Conservation (phyloP, 2,329 filamentous ascomycete genomes). For the Cordyceps tenuipes region DNA sequence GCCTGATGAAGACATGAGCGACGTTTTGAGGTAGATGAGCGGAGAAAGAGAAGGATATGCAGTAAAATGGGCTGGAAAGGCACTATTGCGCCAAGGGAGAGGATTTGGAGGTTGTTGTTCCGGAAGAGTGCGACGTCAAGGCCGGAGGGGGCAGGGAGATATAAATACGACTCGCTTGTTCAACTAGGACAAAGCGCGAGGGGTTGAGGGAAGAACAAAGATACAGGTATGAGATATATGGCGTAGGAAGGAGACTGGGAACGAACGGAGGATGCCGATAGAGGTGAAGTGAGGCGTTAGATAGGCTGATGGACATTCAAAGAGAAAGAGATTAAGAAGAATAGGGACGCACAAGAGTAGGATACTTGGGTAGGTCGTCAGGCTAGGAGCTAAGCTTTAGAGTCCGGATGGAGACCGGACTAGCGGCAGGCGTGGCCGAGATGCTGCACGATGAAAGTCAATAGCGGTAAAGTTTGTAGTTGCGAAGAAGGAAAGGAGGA, state of each 20-base stretch:
- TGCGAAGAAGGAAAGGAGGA: neutral
- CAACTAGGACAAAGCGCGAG: neutral
- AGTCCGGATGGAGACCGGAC: neutral
- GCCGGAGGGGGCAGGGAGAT: neutral
- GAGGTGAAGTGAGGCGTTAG: neutral
- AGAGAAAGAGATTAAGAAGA: neutral
- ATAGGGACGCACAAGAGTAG: neutral
- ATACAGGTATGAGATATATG: neutral
- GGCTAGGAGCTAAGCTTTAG: neutral
- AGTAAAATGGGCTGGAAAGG: neutral
- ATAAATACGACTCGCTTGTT: neutral
- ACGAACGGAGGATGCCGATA: neutral
- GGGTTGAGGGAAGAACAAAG: neutral
- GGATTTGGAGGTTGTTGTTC: neutral
- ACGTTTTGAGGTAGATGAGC: neutral
- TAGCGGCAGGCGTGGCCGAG: constrained; percentile 4
- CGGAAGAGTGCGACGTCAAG: neutral
- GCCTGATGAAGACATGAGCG: constrained; percentile 7
- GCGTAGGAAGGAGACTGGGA: neutral
- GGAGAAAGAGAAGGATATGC: neutral
- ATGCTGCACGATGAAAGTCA: neutral
- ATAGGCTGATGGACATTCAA: neutral
- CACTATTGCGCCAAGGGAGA: neutral
- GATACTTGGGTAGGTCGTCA: neutral
- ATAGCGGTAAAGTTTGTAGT: neutral